Evolutionary conservation across 169 alveolate species (phyloP).

Genomic region (Theileria luwenshuni): DNA sequence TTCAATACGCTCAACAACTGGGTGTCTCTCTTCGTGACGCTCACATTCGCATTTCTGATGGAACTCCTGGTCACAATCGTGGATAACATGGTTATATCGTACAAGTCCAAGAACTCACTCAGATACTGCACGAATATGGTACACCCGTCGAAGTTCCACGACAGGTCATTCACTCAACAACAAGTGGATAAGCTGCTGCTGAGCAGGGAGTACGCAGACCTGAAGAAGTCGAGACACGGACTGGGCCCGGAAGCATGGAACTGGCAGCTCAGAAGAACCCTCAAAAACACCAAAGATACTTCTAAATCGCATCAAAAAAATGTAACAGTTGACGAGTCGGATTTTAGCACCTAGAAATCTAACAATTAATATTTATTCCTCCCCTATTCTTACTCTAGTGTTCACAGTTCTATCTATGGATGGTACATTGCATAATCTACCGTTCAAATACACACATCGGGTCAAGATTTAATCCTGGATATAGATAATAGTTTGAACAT

Average conservation of each 20-base stretch:
- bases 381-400: too few relatives aligned
- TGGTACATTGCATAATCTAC: too few relatives aligned
- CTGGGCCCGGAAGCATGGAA: conserved; percentile 81
- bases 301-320: conserved; percentile 15
- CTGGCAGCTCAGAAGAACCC: conserved; percentile 73
- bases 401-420: too few relatives aligned
- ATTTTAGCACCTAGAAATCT: not conserved
- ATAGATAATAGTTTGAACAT: not conserved
- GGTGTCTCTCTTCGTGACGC: conserved; percentile 14
- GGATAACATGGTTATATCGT: conserved; percentile 1
- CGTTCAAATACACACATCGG: not conserved
- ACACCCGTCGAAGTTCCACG: conserved; percentile 58
- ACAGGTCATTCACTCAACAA: conserved; percentile 56
- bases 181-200: conserved; percentile 60
- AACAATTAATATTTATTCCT: not conserved
- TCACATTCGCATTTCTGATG: conserved; percentile 7
- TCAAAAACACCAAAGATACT: conserved; percentile 28
- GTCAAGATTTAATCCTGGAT: not conserved
- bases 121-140: conserved; percentile 67
- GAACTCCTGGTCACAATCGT: not conserved
- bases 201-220: conserved; percentile 69
- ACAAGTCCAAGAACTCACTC: conserved; percentile 8
- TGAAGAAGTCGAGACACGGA: conserved; percentile 70
- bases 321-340: conserved; percentile 16
- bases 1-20: conserved; percentile 44